Evolutionary conservation across 352 stramenopile genomes (phyloP), one percentile per base, ranked within the genome.

Genomic region (Peronospora destructor): DNA sequence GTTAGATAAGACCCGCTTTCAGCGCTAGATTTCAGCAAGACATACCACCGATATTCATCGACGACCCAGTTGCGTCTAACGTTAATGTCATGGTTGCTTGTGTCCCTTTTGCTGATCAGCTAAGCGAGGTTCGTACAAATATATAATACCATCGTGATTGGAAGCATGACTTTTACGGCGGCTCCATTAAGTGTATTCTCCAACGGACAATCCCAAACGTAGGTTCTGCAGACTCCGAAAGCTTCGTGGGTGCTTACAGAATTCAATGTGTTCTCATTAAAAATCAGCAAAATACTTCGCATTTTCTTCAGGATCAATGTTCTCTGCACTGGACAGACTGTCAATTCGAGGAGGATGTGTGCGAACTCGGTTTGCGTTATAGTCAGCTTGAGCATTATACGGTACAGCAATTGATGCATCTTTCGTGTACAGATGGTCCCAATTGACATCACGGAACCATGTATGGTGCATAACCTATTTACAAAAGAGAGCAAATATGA

Each of bases 201-300:
- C 19, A 21, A 21, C 19, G 19, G 19, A 21, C 19, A 21, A 3
- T 21, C 19, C 3, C 1, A 21, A 21, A 3, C 19, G 19, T 21
- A 21, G 19, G 19, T 3, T 21, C 1, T 21, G 19, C 19, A 21
- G 3, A 21, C 3, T 3, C 19, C 19, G 12, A 12, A 32, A 32
- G 28, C 10, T 32, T 32, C 10, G 28, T 12, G 28, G 28, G 10
- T 12, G 23, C 0, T 32, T 12, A 12, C 28, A 32, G 28, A 32
- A 32, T 0, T 32, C 28, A 6, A 32, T 32, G 28, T 32, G 28
- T 12, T 12, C 10, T 12, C 13, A 39, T 36, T 76, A 89, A 49
- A 89, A 89, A 35, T 84, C 73, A 0, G 52, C 73, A 58, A 89
- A 89, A 35, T 75, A 85, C 48, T 76, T 85, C 1, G 58, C 74